These are phyloP conservation scores for Pyrenula massariospora DNA, from an alignment of 495 filamentous ascomycete species.

Conservation along the genomic window DNA sequence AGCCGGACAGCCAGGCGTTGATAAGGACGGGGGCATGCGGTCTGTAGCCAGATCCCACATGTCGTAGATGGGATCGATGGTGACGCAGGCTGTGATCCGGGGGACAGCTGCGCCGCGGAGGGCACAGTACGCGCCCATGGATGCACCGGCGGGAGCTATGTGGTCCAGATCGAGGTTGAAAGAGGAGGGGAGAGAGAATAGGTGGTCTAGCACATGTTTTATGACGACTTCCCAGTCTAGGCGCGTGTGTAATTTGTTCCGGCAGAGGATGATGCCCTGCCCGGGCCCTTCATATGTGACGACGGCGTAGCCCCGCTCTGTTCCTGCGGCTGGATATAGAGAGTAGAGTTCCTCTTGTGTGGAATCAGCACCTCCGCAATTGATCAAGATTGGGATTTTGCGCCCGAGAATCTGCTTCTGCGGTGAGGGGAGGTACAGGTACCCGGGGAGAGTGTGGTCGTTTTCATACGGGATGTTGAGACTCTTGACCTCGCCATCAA, in stretches of 20 bases:
- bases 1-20: slow-evolving; percentile 19
- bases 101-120: slow-evolving; percentile 24
- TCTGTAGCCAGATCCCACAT: slow-evolving; percentile 19
- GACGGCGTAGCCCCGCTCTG: slow-evolving; percentile 29
- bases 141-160: slow-evolving; percentile 26
- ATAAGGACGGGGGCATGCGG: slow-evolving; percentile 19
- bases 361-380: slow-evolving; percentile 27
- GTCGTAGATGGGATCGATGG: slow-evolving; percentile 27
- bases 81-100: slow-evolving; percentile 32
- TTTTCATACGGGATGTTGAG: slow-evolving; percentile 29
- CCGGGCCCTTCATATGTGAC: slow-evolving; percentile 38
- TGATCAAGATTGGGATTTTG: slow-evolving; percentile 28
- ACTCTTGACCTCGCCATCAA: too few relatives aligned
- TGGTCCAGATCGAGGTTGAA: slow-evolving; percentile 25
- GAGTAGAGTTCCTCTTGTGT: slow-evolving; percentile 36
- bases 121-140: slow-evolving; percentile 33
- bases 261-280: slow-evolving; percentile 27
- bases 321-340: slow-evolving; percentile 9
- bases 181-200: slow-evolving; percentile 13
- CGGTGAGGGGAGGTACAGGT: slow-evolving; percentile 24
- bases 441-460: slow-evolving; percentile 18
- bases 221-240: slow-evolving; percentile 22
- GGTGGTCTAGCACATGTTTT: slow-evolving; percentile 18
- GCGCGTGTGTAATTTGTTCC: slow-evolving; percentile 17
- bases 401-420: slow-evolving; percentile 8